Evolutionary conservation across 495 filamentous ascomycete species (phyloP).

Genomic region (Hypoxylon lenormandii): DNA sequence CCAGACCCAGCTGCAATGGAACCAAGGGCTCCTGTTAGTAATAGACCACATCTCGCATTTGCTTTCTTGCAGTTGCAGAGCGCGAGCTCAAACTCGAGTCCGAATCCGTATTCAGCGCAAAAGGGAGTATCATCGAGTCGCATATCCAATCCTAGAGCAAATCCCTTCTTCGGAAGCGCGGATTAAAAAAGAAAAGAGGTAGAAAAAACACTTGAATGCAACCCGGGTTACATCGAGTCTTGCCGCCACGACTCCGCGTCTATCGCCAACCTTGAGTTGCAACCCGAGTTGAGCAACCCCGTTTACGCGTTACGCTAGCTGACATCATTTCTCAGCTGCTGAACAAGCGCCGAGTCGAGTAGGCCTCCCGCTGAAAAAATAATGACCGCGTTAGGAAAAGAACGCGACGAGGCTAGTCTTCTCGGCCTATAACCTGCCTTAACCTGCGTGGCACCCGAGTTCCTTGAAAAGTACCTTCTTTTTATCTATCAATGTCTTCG

Average conservation of each 20-base stretch:
- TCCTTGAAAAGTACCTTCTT: constrained; percentile 3
- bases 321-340: constrained; percentile 44
- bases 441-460: constrained; percentile 7
- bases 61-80: constrained; percentile 21
- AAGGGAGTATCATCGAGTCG: constrained; percentile 29
- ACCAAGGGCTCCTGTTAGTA: constrained; percentile 33
- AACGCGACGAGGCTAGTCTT: constrained; percentile 1
- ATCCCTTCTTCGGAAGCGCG: constrained; percentile 30
- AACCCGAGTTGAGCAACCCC: constrained; percentile 22
- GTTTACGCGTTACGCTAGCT: constrained; percentile 19
- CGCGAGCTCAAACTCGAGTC: constrained; percentile 25
- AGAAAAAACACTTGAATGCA: constrained; percentile 18
- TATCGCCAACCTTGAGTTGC: constrained; percentile 34
- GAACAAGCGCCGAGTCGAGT: constrained; percentile 13
- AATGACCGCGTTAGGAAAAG: background rate
- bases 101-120: constrained; percentile 28
- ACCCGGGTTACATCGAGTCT: constrained; percentile 11
- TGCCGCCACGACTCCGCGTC: constrained; percentile 25
- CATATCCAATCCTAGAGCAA: constrained; percentile 27
- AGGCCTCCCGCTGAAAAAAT: constrained; percentile 36
- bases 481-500: background rate
- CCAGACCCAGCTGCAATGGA: constrained; percentile 45
- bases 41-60: constrained; percentile 44
- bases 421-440: constrained; percentile 17
- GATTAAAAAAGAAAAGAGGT: constrained; percentile 11